A percentile compares a stretch with the other conserved stretches of the same genome.
Conservation (phyloP, 1,284 basidiomycete genomes). For the Coniophora puteana region DNA sequence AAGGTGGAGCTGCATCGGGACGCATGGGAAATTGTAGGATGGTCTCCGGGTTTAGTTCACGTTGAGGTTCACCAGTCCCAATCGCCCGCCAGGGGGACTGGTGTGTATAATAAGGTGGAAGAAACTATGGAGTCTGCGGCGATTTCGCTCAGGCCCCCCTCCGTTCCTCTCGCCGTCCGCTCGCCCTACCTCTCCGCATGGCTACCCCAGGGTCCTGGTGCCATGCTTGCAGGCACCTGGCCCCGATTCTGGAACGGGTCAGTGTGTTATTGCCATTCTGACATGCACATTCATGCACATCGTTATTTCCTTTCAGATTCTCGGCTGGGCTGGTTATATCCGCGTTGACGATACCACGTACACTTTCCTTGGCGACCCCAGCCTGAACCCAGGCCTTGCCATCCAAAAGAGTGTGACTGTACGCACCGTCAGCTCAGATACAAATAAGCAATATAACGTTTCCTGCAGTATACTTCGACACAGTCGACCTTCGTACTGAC, state of each 20-base stretch:
- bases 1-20: too few species aligned
- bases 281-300: neutral
- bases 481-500: slow-evolving; percentile 58
- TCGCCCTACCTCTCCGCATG: slow-evolving; percentile 62
- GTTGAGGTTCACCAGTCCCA: too few species aligned
- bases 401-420: slow-evolving; percentile 55
- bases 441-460: slow-evolving; percentile 2
- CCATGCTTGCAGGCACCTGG: slow-evolving; percentile 58
- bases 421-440: slow-evolving; percentile 1
- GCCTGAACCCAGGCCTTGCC: slow-evolving; percentile 42
- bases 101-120: too few species aligned
- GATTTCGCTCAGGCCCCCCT: slow-evolving; percentile 21
- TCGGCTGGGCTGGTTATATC: slow-evolving; percentile 66
- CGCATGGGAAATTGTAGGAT: too few species aligned
- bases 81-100: too few species aligned
- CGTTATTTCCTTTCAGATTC: slow-evolving; percentile 35
- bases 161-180: slow-evolving; percentile 23
- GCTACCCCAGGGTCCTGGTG: slow-evolving; percentile 51
- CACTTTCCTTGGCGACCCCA: slow-evolving; percentile 55
- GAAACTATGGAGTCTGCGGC: too few species aligned
- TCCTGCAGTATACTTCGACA: slow-evolving; percentile 54
- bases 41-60: too few species aligned
- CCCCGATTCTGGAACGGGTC: slow-evolving; percentile 66
- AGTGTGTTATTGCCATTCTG: slow-evolving; percentile 30
- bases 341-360: slow-evolving; percentile 58